Base-by-base conservation (phyloP, 176 grass and related monocot genomes). In the Alopecurus myosuroides region DNA sequence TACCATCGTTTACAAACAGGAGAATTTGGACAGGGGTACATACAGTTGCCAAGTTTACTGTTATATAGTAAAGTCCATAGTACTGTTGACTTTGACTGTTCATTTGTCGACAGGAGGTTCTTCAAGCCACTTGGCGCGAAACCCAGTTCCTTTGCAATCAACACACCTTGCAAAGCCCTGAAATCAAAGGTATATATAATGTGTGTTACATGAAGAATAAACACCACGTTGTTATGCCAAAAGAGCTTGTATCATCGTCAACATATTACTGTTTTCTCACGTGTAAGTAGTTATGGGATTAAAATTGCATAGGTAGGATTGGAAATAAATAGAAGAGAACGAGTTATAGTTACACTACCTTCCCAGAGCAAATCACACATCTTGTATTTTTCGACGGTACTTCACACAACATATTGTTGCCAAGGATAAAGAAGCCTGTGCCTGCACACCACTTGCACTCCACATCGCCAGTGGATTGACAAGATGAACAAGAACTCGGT, bases 341-440 rank as follows among this genome's bases (percentile, higher is more conserved):
- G 82, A 49, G 9, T 65, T 48, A 49, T 30, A 74, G 44, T 50
- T 50, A 67, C 41, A 79, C 70, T 87, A 98, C 96, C 91, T 98
- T 92, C 55, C 96, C 96, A 29, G 87, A 49, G 66, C 96, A 98
- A 85, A 98, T 90, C 14, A 95, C 82, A 70, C 96, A 98, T 79
- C 88, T 90, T 14, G 93, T 86, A 66, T 95, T 98, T 81, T 76
- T 93, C 19, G 93, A 98, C 14, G 96, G 96, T 77, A 98, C 89
- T 95, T 98, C 89, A 30, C 96, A 98, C 26, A 98, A 75, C 91
- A 98, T 87, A 60, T 92, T 95, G 69, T 98, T 89, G 52, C 96
- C 91, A 37, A 98, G 93, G 83, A 98, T 98, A 83, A 98, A 98
- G 81, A 98, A 98, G 35, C 96, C 93, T 29, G 96, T 98, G 48